Evolutionary conservation across 2,329 filamentous ascomycete species (phyloP), one percentile per base, ranked within the genome.

Genomic region (Stemphylium lycopersici): DNA sequence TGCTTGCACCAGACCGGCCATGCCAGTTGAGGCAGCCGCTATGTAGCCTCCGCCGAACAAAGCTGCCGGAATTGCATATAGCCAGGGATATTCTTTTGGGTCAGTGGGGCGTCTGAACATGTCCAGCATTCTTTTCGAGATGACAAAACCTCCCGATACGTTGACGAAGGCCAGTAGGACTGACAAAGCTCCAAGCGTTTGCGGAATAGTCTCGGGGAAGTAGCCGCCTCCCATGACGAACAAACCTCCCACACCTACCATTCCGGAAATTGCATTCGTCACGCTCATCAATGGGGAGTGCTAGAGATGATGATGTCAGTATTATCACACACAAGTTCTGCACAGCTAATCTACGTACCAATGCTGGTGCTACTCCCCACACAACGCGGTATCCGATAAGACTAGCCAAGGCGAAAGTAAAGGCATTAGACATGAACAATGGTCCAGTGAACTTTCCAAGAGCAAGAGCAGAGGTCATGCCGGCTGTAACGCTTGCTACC

Each of bases 261-360:
- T 78, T 75, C 89, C 91, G 29, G 90, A 95, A 65, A 96, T 96
- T 24, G 92, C 92, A 72, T 96, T 96, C 6, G 92, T 96, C 32
- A 96, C 91, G 63, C 89, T 93, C 92, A 96, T 96, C 4, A 96
- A 79, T 1, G 91, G 92, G 2, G 90, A 93, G 73, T 96, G 92
- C 4, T 40, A 24, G 10, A n/a, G 8, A 24, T 26, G 18, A 11
- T 3, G 4, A 26, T 12, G n/a, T 45, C 13, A 45, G 42, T 16
- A 15, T 26, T 16, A 20, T 34, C 6, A 15, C n/a, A 1, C 8
- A 20, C 7, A 11, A 7, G 7, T 20, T 15, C 22, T 45, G 7
- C 6, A 11, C 15, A 16, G 18, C 22, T n/a, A 6, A 7, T 20
- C 11, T 36, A 16, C 42, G 20, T 45, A 45, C 42, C 42, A 45